Conservation (phyloP, 768 basidiomycete species). For the Leccinum subtestaceum region DNA sequence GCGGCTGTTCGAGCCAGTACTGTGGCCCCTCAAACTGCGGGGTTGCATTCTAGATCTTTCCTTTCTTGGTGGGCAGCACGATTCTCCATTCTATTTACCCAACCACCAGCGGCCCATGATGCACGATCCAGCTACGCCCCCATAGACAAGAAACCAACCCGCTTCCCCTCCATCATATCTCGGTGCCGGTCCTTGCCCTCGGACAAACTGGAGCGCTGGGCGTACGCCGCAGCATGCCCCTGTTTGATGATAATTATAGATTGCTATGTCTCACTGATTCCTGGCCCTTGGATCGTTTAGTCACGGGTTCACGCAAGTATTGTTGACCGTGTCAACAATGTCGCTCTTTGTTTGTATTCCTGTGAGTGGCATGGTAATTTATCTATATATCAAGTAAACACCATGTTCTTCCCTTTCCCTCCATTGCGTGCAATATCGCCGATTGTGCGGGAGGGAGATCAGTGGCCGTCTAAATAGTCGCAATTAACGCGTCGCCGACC, state of each 20-base stretch:
- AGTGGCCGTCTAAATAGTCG: constrained; percentile 10
- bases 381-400: constrained; percentile 11
- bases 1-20: neutral
- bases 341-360: constrained; percentile 2
- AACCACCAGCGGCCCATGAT: constrained; percentile 13
- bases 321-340: constrained; percentile 12
- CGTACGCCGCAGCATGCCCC: constrained; percentile 19
- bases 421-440: constrained; percentile 17
- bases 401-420: constrained; percentile 8
- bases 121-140: neutral
- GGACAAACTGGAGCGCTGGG: constrained; percentile 6
- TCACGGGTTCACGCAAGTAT: constrained; percentile 8
- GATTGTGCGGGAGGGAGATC: constrained; percentile 19
- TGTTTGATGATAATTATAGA: constrained; percentile 6
- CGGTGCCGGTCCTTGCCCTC: constrained; percentile 25
- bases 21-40: constrained; percentile 32
- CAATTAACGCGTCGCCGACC: constrained; percentile 24
- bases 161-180: constrained; percentile 12
- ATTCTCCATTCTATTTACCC: constrained; percentile 21
- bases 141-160: neutral
- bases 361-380: constrained; percentile 9
- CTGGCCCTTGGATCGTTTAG: constrained; percentile 2
- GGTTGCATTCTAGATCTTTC: constrained; percentile 15
- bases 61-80: constrained; percentile 5
- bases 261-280: constrained; percentile 18